A percentile compares a stretch with the other conserved stretches of the same genome.
Evolutionary conservation across 176 grass and related monocot genomes (phyloP).

Genomic region (Cenchrus americanus): DNA sequence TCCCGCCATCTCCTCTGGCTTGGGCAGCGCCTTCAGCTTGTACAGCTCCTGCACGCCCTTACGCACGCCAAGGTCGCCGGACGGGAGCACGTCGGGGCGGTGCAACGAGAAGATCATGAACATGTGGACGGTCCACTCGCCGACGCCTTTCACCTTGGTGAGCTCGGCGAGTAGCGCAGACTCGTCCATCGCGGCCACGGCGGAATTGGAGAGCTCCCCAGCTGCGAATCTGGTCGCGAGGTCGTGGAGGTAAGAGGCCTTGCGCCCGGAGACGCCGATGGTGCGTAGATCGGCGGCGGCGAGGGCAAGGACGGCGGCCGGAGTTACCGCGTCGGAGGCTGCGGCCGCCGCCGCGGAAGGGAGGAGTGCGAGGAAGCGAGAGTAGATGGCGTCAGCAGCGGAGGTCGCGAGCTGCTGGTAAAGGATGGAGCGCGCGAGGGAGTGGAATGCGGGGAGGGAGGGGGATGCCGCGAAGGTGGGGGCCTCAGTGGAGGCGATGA

Average conservation of each 20-base stretch:
- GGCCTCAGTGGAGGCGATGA: constrained; percentile 47
- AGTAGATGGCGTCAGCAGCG: constrained; percentile 57
- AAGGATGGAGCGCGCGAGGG: constrained; percentile 63
- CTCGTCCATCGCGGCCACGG: constrained; percentile 54
- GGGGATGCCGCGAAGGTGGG: constrained; percentile 45
- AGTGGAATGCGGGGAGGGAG: constrained; percentile 59
- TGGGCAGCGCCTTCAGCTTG: constrained; percentile 52
- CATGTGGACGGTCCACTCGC: constrained; percentile 76
- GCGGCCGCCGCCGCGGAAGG: neutral
- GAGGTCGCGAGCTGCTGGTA: constrained; percentile 66
- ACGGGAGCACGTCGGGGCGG: constrained; percentile 69
- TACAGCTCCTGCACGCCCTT: constrained; percentile 74
- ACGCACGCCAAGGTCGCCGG: constrained; percentile 66
- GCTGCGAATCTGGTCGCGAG: constrained; percentile 50
- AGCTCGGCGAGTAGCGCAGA: constrained; percentile 51
- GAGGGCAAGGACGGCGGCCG: constrained; percentile 55
- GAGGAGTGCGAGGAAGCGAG: constrained; percentile 59
- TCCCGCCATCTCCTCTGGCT: constrained; percentile 60
- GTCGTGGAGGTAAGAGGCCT: constrained; percentile 61
- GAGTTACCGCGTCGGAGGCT: constrained; percentile 21
- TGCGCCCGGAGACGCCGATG: constrained; percentile 68
- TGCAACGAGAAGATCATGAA: constrained; percentile 86
- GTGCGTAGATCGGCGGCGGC: constrained; percentile 54
- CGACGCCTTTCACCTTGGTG: constrained; percentile 59
- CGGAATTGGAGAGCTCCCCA: constrained; percentile 52